A percentile compares a stretch with the other conserved stretches of the same genome.
Conservation (phyloP, 306 rosid genomes). For the Pachyrhizus erosus region DNA sequence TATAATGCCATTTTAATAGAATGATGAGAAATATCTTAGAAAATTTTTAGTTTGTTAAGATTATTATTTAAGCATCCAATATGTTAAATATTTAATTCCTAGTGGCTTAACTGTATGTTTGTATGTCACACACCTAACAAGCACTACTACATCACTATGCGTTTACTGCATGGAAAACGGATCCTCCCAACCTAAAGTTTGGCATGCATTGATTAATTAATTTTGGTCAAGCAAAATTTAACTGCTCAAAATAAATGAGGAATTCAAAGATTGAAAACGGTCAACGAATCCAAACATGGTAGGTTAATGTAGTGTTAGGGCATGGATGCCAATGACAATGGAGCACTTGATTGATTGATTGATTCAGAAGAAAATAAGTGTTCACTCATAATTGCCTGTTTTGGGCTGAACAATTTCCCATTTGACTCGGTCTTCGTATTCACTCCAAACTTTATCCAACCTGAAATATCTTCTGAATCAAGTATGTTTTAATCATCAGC, state of each 20-base stretch:
- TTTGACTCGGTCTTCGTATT: not conserved
- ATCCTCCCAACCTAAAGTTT: conserved; percentile 20
- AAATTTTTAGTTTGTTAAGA: no score
- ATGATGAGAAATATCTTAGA: not conserved
- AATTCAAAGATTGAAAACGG: not conserved
- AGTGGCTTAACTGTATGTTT: not conserved
- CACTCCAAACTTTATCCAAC: not conserved
- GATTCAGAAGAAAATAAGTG: not conserved
- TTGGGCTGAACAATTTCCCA: not conserved
- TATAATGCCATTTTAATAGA: not conserved
- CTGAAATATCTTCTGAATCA: not conserved
- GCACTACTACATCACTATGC: not conserved
- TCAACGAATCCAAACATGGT: not conserved
- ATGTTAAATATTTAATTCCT: not conserved
- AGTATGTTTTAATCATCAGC: not conserved
- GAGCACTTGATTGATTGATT: not conserved
- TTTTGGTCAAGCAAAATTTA: not conserved
- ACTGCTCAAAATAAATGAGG: not conserved
- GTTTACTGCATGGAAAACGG: not conserved
- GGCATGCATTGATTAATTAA: not conserved
- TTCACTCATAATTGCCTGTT: not conserved
- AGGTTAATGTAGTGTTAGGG: not conserved
- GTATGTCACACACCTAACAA: not conserved
- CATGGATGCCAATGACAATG: not conserved
- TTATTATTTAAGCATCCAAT: not conserved